phyloP scores from a whole-genome alignment of 768 basidiomycete genomes.

The Hypholoma sublateritium region DNA sequence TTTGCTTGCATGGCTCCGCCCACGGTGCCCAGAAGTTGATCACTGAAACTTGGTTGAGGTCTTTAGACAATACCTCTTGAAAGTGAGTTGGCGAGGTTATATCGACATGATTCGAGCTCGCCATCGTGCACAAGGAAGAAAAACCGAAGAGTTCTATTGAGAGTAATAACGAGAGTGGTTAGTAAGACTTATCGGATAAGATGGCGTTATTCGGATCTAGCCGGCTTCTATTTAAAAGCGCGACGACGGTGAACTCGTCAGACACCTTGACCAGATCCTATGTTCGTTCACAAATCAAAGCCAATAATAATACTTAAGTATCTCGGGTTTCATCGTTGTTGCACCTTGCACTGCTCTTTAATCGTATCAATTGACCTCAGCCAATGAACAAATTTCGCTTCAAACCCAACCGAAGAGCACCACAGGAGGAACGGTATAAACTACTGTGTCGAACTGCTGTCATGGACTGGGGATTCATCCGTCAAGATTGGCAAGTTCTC shows the following conservation, averaged over 20 bases:
- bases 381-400: background rate
- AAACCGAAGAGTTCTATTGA: conserved; percentile 1
- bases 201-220: conserved; percentile 30
- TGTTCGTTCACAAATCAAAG: too few species aligned
- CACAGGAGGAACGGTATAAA: background rate
- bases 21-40: conserved; percentile 94
- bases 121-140: conserved; percentile 14
- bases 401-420: background rate
- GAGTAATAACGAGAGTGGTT: conserved; percentile 10
- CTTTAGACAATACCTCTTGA: conserved; percentile 67
- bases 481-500: too few species aligned
- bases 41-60: conserved; percentile 80
- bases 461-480: too few species aligned
- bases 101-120: conserved; percentile 31
- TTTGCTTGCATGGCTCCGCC: conserved; percentile 89
- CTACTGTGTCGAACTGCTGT: background rate
- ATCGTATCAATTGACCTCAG: background rate
- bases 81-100: conserved; percentile 73
- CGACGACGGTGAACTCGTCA: background rate
- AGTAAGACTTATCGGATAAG: conserved; percentile 23
- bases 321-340: background rate
- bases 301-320: background rate
- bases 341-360: background rate
- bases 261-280: too few species aligned
- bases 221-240: conserved; percentile 13